Evolutionary conservation across 2,329 filamentous ascomycete genomes (phyloP), one percentile per base, ranked within the genome.

Genomic region (Plectosphaerella cucumerina): DNA sequence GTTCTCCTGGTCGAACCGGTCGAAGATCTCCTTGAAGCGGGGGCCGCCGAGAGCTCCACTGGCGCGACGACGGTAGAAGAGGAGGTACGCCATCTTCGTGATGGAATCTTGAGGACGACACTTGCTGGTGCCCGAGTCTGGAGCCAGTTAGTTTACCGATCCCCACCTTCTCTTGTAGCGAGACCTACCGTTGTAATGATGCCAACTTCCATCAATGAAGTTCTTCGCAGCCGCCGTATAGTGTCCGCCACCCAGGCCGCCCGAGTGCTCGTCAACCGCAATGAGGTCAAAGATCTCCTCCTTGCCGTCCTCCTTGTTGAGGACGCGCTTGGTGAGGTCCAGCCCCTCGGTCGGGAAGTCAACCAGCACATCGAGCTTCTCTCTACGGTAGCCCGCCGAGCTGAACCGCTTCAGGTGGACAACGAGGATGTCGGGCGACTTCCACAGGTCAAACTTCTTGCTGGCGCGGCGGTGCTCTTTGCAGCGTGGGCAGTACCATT

Each of bases 401-500:
- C 90, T 96, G 67, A 99, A 99, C 6, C 94, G 85, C 76, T 99
- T 99, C 47, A 99, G 78, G 65, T 99, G 94, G 55, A 97, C 87
- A 42, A 97, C 87, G 15, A 99, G 80, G 54, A 97, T 95, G 66
- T 99, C 94, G 1, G 94, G 94, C 2, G 89, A 87, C 64, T 93
- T 97, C 94, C 94, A 99, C 17, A 99, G 81, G 64, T 97, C 92
- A 49, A 99, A 90, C 62, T 94, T 97, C 75, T 99, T 99, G 71
- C 87, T 92, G 18, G 94, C 94, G 53, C 90, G 86, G 15, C 90
- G 85, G 62, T 96, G 87, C 61, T 96, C 90, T 67, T 97, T 97
- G 78, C 94, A 99, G 26, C 90, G 84, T 51, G 90, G 93, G 64
- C 94, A 99, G 66, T 95, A 97, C 94, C 94, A 99, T 53, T 90